Conservation (phyloP, 1,284 basidiomycete genomes). For the Takashimella koratensis region DNA sequence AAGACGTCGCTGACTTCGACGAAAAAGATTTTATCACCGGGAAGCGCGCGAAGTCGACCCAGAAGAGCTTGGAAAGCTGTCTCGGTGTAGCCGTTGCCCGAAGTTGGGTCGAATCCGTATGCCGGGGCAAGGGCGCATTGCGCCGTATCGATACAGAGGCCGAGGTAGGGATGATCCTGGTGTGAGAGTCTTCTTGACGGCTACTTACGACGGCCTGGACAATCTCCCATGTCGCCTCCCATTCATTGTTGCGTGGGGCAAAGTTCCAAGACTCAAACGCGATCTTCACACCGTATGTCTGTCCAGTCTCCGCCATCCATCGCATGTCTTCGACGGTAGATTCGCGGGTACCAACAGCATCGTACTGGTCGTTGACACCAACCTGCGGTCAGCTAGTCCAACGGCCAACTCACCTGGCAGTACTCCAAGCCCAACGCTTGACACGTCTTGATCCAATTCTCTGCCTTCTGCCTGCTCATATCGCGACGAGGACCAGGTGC, state of each 20-base stretch:
- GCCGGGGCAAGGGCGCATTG: conserved; percentile 14
- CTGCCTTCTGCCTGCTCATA: conserved; percentile 13
- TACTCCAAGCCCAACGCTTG: conserved; percentile 9
- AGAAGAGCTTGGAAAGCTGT: conserved; percentile 4
- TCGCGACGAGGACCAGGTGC: not conserved
- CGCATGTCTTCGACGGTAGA: conserved; percentile 7
- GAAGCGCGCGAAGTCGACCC: conserved; percentile 8
- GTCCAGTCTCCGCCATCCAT: conserved; percentile 7
- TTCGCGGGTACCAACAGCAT: not conserved
- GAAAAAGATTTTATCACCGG: conserved; percentile 14
- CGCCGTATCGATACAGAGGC: conserved; percentile 20
- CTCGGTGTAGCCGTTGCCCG: conserved; percentile 5
- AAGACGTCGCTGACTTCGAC: conserved; percentile 20
- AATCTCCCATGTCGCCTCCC: conserved; percentile 10
- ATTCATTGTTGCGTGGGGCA: not conserved
- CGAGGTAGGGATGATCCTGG: conserved; percentile 17
- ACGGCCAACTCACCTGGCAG: conserved; percentile 8
- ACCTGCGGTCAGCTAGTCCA: conserved; percentile 1
- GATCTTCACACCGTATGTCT: conserved; percentile 8
- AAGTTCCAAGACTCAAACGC: conserved; percentile 12
- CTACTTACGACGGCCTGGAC: conserved; percentile 9
- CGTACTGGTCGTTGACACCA: conserved; percentile 9
- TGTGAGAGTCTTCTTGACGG: not conserved
- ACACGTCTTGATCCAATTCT: conserved; percentile 15
- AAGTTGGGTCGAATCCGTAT: conserved; percentile 15